Conservation (phyloP, 495 filamentous ascomycete species). For the Aspergillus mulundensis region DNA sequence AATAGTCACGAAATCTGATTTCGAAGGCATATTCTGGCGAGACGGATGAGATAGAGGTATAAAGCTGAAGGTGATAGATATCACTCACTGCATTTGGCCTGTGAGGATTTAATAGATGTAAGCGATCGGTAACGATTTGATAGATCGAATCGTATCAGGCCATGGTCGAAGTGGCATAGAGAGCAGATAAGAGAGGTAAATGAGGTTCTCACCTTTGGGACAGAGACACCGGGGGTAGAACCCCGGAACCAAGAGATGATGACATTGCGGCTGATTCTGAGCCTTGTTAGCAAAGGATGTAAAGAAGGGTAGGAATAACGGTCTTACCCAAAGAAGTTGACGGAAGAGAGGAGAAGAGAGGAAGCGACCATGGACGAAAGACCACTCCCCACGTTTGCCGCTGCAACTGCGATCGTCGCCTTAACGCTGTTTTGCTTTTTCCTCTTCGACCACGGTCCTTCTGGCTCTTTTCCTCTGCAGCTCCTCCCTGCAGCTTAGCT, state of each 20-base stretch:
- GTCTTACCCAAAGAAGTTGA: background rate
- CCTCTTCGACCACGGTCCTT: background rate
- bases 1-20: constrained; percentile 46
- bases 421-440: background rate
- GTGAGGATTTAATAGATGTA: background rate
- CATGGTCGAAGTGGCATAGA: background rate
- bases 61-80: background rate
- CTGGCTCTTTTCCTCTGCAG: background rate
- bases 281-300: constrained; percentile 4
- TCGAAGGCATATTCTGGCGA: constrained; percentile 10
- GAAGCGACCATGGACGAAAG: background rate
- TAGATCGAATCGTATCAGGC: background rate
- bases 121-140: background rate
- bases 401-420: constrained; percentile 13
- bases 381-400: constrained; percentile 12
- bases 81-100: constrained; percentile 14
- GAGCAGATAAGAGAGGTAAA: background rate
- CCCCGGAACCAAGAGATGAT: constrained; percentile 1
- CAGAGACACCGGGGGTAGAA: background rate
- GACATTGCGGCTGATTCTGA: constrained; percentile 10
- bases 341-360: background rate
- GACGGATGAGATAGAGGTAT: background rate
- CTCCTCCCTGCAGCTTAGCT: background rate
- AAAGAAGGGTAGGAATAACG: background rate
- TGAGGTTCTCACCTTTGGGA: constrained; percentile 12